Evolutionary conservation across 768 basidiomycete species (phyloP).

Genomic region (Amanita muscaria): DNA sequence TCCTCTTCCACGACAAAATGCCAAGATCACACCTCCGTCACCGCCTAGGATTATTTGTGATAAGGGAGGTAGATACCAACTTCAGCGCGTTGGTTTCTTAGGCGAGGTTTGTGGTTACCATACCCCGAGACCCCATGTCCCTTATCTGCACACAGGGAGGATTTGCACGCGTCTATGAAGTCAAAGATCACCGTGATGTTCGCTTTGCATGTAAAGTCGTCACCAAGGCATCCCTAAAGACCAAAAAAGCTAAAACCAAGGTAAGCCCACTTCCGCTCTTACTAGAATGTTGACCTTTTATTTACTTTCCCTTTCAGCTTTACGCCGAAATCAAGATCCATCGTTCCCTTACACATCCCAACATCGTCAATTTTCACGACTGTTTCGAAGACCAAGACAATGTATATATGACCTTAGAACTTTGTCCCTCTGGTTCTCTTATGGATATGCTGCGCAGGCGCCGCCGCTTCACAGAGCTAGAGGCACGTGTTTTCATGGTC

Average conservation of each 20-base stretch:
- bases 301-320: conserved; percentile 53
- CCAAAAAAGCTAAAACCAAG: conserved; percentile 96
- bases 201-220: conserved; percentile 90
- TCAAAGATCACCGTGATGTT: conserved; percentile 58
- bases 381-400: conserved; percentile 95
- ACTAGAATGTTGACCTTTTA: not conserved
- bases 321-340: conserved; percentile 99
- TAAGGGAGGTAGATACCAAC: conserved; percentile 46
- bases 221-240: conserved; percentile 84
- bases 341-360: conserved; percentile 80
- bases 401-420: conserved; percentile 95
- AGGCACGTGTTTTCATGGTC: conserved; percentile 86
- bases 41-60: conserved; percentile 72
- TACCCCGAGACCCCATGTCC: conserved; percentile 19
- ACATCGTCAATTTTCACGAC: conserved; percentile 86
- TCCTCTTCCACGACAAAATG: conserved; percentile 74
- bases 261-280: conserved; percentile 26
- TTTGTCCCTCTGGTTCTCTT: conserved; percentile 82
- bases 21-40: conserved; percentile 72
- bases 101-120: conserved; percentile 58
- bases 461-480: conserved; percentile 83
- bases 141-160: conserved; percentile 48
- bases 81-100: conserved; percentile 70
- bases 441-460: conserved; percentile 89
- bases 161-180: conserved; percentile 94